Percentiles rank a stretch among this genome's conserved stretches.
Conservation (phyloP, 225 moss, liverwort and hornwort genomes). For the Straminergon stramineum region DNA sequence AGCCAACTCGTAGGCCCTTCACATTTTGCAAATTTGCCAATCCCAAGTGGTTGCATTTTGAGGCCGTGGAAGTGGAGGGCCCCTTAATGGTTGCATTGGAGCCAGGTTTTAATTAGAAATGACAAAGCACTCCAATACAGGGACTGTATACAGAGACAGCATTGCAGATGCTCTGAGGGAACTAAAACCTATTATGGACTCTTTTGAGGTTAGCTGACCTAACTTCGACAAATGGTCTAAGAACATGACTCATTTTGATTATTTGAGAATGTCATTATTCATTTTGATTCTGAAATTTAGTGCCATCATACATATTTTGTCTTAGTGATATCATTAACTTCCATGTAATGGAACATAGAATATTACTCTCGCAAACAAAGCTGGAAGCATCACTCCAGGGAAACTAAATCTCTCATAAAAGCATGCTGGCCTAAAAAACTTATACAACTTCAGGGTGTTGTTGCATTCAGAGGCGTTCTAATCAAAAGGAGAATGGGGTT, state of each 20-base stretch:
- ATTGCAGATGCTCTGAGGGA: no score
- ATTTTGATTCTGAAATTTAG: no score
- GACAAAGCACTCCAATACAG: no score
- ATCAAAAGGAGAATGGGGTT: neutral
- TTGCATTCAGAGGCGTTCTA: neutral
- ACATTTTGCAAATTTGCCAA: no score
- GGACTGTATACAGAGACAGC: no score
- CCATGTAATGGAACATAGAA: neutral
- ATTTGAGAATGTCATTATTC: neutral
- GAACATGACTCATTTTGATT: neutral
- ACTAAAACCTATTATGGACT: neutral
- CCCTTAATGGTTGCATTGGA: no score
- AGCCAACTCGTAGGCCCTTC: no score
- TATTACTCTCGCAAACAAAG: neutral
- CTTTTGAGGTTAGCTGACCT: neutral
- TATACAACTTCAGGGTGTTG: neutral
- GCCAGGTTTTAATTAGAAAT: no score
- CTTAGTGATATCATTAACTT: neutral
- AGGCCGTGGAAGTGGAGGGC: no score
- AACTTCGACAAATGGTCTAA: neutral
- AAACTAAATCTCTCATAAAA: neutral
- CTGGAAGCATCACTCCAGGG: neutral
- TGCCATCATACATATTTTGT: neutral
- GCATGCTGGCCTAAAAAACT: neutral
- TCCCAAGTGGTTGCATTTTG: no score